Evolutionary conservation across 768 basidiomycete genomes (phyloP).

Genomic region (Lactarius akahatsu): DNA sequence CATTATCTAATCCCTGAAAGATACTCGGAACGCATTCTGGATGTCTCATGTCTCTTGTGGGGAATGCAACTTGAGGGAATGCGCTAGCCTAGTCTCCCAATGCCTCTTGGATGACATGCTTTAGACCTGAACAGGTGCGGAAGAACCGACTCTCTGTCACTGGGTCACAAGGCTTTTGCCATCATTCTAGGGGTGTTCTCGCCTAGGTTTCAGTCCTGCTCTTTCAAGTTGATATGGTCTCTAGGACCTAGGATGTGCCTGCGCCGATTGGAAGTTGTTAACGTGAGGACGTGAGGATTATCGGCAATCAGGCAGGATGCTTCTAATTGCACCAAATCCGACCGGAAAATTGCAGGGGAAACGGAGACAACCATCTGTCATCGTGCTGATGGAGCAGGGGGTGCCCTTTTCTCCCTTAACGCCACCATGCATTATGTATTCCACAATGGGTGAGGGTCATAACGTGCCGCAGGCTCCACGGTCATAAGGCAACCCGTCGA

Average conservation of each 20-base stretch:
- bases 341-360: background rate
- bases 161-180: background rate
- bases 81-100: background rate
- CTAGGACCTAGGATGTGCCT: background rate
- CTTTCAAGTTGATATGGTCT: background rate
- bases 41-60: background rate
- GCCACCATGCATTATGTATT: background rate
- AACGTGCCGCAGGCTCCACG: background rate
- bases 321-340: slow-evolving; percentile 1
- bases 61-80: background rate
- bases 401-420: background rate
- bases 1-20: background rate
- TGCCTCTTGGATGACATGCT: background rate
- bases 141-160: background rate
- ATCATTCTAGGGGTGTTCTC: background rate
- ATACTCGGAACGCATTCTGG: background rate
- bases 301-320: background rate
- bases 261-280: background rate
- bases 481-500: background rate
- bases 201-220: background rate
- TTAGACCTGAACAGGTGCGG: background rate
- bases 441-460: background rate
- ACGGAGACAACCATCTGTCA: slow-evolving; percentile 5
- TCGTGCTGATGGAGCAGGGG: background rate
- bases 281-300: background rate